Evolutionary conservation across 2,329 filamentous ascomycete species (phyloP).

Genomic region (Alternaria alternata): DNA sequence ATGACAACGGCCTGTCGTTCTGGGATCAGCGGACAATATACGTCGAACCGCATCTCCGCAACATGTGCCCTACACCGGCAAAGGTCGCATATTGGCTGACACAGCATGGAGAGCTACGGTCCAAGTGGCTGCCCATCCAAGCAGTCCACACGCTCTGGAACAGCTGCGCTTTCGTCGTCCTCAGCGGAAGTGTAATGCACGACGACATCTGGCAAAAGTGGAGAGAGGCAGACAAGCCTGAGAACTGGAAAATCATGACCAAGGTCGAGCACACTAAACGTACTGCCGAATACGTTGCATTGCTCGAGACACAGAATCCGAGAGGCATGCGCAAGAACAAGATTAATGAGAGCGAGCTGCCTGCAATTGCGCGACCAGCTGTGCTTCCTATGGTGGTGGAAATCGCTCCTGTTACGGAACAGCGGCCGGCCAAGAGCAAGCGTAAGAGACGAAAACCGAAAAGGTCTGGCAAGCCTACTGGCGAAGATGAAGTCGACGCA

Average conservation of each 20-base stretch:
- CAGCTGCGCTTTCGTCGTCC: conserved; percentile 46
- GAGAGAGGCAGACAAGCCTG: conserved; percentile 36
- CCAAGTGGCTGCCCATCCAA: conserved; percentile 48
- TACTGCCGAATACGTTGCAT: conserved; percentile 40
- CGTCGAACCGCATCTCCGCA: conserved; percentile 46
- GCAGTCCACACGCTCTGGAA: conserved; percentile 43
- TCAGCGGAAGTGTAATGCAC: conserved; percentile 45
- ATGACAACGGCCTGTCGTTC: conserved; percentile 43
- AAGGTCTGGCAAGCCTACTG: conserved; percentile 11
- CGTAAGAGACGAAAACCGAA: conserved; percentile 31
- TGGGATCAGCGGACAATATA: conserved; percentile 51
- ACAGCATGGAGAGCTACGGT: conserved; percentile 35
- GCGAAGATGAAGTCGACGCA: conserved; percentile 14
- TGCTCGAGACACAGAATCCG: conserved; percentile 35
- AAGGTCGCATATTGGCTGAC: conserved; percentile 44
- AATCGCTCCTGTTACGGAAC: conserved; percentile 2
- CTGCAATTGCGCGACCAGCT: conserved; percentile 32
- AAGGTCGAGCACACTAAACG: conserved; percentile 45
- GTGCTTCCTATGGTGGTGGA: conserved; percentile 19
- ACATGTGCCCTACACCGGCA: conserved; percentile 41
- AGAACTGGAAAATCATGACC: conserved; percentile 48
- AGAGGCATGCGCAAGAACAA: conserved; percentile 24
- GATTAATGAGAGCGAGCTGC: conserved; percentile 15
- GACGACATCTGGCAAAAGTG: conserved; percentile 43
- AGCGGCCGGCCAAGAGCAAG: conserved; percentile 30